A percentile compares a stretch with the other conserved stretches of the same genome.
These are phyloP conservation scores for Aspergillus quadrilineatus DNA, from an alignment of 2,329 filamentous ascomycete species.

Conservation along the genomic window DNA sequence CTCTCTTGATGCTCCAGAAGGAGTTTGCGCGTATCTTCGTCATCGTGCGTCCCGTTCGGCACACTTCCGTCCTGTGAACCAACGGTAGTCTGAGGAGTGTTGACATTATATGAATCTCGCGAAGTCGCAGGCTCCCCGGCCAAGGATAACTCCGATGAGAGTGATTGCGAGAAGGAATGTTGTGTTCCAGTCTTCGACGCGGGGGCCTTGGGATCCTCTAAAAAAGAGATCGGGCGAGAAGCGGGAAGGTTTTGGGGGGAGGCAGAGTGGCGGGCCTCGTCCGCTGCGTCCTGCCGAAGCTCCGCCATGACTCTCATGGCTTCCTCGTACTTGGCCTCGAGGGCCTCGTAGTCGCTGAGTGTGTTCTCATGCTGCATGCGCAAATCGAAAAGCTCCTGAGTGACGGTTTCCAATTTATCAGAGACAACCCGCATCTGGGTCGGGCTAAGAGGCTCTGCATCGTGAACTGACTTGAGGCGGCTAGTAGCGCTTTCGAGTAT, in stretches of 20 bases:
- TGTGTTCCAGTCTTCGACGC: constrained; percentile 68
- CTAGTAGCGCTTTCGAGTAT: constrained; percentile 37
- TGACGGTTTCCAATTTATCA: constrained; percentile 88
- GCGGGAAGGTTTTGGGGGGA: constrained; percentile 47
- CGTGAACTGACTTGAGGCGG: constrained; percentile 25
- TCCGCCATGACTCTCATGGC: constrained; percentile 78
- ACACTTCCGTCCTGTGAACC: constrained; percentile 32
- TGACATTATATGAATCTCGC: constrained; percentile 62
- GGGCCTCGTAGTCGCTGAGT: constrained; percentile 73
- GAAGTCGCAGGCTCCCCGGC: constrained; percentile 73
- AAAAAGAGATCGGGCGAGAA: constrained; percentile 73
- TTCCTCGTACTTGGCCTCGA: constrained; percentile 88
- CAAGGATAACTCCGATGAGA: constrained; percentile 91
- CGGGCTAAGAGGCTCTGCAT: constrained; percentile 57
- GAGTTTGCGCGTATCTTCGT: constrained; percentile 68
- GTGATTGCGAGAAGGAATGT: constrained; percentile 79
- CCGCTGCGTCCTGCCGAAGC: constrained; percentile 73
- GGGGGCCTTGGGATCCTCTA: constrained; percentile 72
- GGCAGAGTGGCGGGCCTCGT: constrained; percentile 69
- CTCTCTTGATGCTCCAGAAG: constrained; percentile 74
- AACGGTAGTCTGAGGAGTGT: constrained; percentile 36
- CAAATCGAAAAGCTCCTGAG: constrained; percentile 86
- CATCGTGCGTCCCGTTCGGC: constrained; percentile 59
- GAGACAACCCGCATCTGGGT: constrained; percentile 82
- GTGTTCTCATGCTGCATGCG: constrained; percentile 87